Conservation (phyloP, 2,329 filamentous ascomycete species). For the Fusarium setosum region DNA sequence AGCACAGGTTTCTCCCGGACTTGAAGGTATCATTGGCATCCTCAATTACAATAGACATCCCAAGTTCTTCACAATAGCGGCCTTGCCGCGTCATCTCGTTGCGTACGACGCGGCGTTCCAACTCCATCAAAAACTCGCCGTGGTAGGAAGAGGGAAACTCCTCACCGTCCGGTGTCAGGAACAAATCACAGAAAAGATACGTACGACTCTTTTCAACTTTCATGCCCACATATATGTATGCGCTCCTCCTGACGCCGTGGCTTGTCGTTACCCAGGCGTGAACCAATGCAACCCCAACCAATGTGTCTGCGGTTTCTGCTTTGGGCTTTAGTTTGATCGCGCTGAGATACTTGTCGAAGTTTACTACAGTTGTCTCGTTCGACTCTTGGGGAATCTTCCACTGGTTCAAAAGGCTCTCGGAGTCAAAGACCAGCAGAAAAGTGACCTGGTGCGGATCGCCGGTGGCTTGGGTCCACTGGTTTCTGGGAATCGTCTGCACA, state of each 20-base stretch:
- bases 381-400: not conserved
- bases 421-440: not conserved
- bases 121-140: too few species aligned
- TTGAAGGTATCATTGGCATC: not conserved
- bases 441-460: not conserved
- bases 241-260: not conserved
- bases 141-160: too few species aligned
- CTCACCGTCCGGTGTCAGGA: not conserved
- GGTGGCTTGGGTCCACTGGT: not conserved
- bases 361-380: not conserved
- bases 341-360: not conserved
- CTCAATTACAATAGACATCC: not conserved
- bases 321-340: not conserved
- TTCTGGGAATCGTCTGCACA: not conserved
- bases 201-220: not conserved
- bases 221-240: not conserved
- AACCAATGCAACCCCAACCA: not conserved
- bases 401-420: not conserved
- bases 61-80: not conserved
- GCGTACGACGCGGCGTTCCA: too few species aligned
- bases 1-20: not conserved
- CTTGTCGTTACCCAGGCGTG: not conserved
- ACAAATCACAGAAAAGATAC: not conserved
- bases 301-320: not conserved
- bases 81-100: too few species aligned